Base-by-base conservation (phyloP, 2,329 filamentous ascomycete genomes). In the Metarhizium anisopliae region DNA sequence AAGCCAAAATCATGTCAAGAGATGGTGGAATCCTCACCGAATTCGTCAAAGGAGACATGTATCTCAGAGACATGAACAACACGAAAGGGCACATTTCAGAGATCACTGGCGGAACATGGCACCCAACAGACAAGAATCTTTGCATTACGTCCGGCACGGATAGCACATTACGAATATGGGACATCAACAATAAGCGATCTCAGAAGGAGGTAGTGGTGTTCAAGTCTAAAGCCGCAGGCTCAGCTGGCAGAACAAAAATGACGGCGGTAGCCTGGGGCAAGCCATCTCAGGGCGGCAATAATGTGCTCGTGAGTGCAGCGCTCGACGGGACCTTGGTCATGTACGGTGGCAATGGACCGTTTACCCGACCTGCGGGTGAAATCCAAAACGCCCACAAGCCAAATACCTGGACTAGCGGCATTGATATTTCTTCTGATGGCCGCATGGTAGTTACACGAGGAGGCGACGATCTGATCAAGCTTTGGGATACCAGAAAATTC, bases 1-100 rank as follows among this genome's bases (percentile, higher is more conserved):
- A 97, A 69, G 90, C 93, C 13, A 92, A 91, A 69, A 85, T 99
- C 29, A 79, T 97, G 69, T 89, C 84, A 63, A 85, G 94, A 65
- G 93, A 99, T 73, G 94, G 94, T 43, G 90, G 95, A 49, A 79
- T 88, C 7, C 64, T 95, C 51, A 86, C 87, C 1, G 91, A 96
- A 66, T 97, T 96, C 61, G 87, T 91, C 62, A 99, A 99, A 73
- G 94, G 94, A 50, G 94, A 99, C 68, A 97, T 97, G 92, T 99
- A 99, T 66, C 74, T 99, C 61, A 83, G 93, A 55, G 94, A 99
- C 69, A 95, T 97, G 87, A 84, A 96, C 72, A 92, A 97, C 68
- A 99, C 94, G 4, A 97, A 96, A 69, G 94, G 94, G 1, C 94
- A 99, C 71, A 85, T 96, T 53, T 92, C 92, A 4, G 94, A 96